Percentiles rank a stretch among this genome's conserved stretches.
Evolutionary conservation across 805 yeast species (phyloP).

Genomic region (Torulaspora franciscae): DNA sequence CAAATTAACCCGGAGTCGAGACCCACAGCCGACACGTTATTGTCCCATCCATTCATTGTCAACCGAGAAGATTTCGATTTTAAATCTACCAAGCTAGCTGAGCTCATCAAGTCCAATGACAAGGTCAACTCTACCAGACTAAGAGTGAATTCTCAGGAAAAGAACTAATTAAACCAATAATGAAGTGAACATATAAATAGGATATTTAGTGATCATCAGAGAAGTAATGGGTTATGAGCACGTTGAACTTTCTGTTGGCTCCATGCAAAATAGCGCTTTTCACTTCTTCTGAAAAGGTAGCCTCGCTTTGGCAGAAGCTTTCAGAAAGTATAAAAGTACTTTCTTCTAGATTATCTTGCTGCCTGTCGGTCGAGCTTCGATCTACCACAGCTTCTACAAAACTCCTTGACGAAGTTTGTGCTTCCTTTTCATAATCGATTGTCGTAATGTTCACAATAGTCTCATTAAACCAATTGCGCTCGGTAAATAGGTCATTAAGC

Average conservation of each 20-base stretch:
- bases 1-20: constrained; percentile 71
- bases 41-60: constrained; percentile 50
- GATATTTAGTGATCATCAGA: neutral
- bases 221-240: constrained; percentile 23
- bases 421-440: constrained; percentile 11
- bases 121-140: constrained; percentile 33
- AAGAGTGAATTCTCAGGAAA: constrained; percentile 26
- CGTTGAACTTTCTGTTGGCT: constrained; percentile 24
- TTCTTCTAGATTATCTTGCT: constrained; percentile 22
- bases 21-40: constrained; percentile 75
- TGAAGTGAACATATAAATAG: neutral
- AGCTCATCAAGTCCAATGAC: constrained; percentile 45
- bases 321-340: constrained; percentile 30
- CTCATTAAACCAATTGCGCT: constrained; percentile 21
- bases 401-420: constrained; percentile 1
- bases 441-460: constrained; percentile 15
- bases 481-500: constrained; percentile 14
- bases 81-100: constrained; percentile 49
- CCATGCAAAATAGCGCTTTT: constrained; percentile 22
- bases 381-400: constrained; percentile 23
- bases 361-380: constrained; percentile 13
- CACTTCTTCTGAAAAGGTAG: constrained; percentile 25
- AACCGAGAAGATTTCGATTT: constrained; percentile 45
- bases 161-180: neutral
- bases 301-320: constrained; percentile 13